Base-by-base conservation (phyloP, 1,139 yeast species). In the Suhomyces bribrorum region DNA sequence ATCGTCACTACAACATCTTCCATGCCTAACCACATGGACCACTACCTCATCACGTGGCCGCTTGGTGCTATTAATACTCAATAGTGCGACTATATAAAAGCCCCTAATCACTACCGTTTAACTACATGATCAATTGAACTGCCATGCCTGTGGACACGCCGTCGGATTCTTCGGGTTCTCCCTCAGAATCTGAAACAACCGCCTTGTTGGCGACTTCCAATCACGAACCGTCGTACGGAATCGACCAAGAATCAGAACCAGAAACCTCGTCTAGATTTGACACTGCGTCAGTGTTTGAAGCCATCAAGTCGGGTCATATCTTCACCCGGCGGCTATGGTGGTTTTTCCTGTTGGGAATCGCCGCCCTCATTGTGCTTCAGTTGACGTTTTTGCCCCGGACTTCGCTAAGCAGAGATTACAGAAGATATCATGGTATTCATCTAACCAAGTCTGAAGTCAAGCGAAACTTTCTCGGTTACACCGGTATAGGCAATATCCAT, bases 351-450 rank as follows among this genome's bases (percentile, higher is more conserved):
- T 59, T 77, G 36, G 89, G 86, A 12, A 50, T 76, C 34, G 53
- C 74, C 6, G 79, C 76, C 40, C 64, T 77, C 32, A 62, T 79
- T 9, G 67, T 79, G 4, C 78, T 85, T 50, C 79, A 85, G 39
- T 66, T 88, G 35, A 79, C 86, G 1, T 90, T 90, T 56, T 68
- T 89, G 20, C 97, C 97, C 2, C 64, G 97, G 43, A 88, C 97
- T 1, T 86, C 96, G 2, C 66, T 88, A 14, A 80, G 86, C 37
- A 70, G 97, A 46, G 97, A 90, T 59, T 80, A 86, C 57, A 74
- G 92, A 50, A 64, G 96, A 38, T 62, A 87, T 52, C 88, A 88
- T 59, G 80, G 82, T 15, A 73, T 83, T 18, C 75, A 65, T 38
- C 54, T 83, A 35, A 81, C 89, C 3, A 75, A 73, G 44, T 71